Conservation (phyloP, 2,329 filamentous ascomycete species). For the Chalaropsis thielavioides region DNA sequence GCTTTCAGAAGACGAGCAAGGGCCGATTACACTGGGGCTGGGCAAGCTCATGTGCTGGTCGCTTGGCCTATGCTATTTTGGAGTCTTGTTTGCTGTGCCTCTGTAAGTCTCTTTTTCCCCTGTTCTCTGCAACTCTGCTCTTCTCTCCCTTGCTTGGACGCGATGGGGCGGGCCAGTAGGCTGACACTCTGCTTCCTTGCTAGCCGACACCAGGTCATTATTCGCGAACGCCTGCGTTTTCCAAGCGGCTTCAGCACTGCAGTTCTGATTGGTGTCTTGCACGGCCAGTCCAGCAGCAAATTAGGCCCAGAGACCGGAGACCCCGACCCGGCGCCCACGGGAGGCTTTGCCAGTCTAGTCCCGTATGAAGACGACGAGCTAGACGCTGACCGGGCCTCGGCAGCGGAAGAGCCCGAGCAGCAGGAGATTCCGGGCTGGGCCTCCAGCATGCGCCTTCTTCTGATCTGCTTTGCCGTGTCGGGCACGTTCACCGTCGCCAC, state of each 20-base stretch:
- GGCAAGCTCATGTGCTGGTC: conserved; percentile 81
- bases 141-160: background rate
- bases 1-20: conserved; percentile 60
- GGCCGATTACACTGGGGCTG: conserved; percentile 56
- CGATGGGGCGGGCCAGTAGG: background rate
- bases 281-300: conserved; percentile 38
- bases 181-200: background rate
- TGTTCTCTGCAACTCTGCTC: conserved; percentile 2
- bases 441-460: conserved; percentile 38
- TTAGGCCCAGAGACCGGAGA: conserved; percentile 3
- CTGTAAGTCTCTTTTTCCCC: conserved; percentile 34
- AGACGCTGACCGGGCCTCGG: conserved; percentile 21
- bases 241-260: conserved; percentile 93
- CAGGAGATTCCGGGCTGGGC: conserved; percentile 27
- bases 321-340: conserved; percentile 17
- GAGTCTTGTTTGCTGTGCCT: conserved; percentile 90
- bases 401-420: conserved; percentile 23
- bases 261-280: conserved; percentile 78
- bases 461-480: conserved; percentile 44
- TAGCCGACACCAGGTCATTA: conserved; percentile 73
- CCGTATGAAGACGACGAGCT: conserved; percentile 22
- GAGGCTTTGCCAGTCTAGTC: conserved; percentile 32
- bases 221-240: conserved; percentile 82
- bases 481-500: conserved; percentile 62
- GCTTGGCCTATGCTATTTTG: conserved; percentile 86